phyloP scores from a whole-genome alignment of 768 basidiomycete species.

The Galerina sulciceps region DNA sequence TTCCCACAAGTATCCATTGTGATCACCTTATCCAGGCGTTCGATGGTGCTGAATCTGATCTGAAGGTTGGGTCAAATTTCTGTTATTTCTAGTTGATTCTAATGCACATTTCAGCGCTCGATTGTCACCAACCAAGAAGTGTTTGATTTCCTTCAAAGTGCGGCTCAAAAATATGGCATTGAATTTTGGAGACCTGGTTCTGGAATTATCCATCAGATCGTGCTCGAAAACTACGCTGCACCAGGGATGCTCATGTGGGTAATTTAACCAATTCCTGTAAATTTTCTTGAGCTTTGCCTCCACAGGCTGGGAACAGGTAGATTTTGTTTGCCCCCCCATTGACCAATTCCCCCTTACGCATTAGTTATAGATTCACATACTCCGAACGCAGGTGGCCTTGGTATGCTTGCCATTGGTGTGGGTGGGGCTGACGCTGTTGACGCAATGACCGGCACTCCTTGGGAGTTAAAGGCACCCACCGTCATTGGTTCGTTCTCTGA shows the following conservation, averaged over 20 bases:
- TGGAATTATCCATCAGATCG: conserved; percentile 97
- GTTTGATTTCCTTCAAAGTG: conserved; percentile 95
- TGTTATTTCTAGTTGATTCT: conserved; percentile 4
- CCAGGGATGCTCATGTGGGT: conserved; percentile 88
- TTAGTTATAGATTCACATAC: conserved; percentile 83
- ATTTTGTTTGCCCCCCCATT: background rate
- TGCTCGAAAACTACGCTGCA: conserved; percentile 96
- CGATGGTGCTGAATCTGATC: conserved; percentile 85
- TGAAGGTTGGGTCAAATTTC: conserved; percentile 57
- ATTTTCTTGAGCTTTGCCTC: conserved; percentile 11
- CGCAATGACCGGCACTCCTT: conserved; percentile 96
- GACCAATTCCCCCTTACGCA: background rate
- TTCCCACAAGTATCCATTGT: conserved; percentile 93
- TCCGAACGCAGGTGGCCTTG: conserved; percentile 96
- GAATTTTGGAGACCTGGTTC: conserved; percentile 99
- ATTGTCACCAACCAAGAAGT: conserved; percentile 93
- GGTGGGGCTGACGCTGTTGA: conserved; percentile 99
- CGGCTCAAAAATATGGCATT: conserved; percentile 89
- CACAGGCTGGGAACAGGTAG: conserved; percentile 81
- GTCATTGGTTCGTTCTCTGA: conserved; percentile 59
- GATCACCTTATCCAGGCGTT: conserved; percentile 96
- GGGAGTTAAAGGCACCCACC: conserved; percentile 94
- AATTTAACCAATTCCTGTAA: background rate
- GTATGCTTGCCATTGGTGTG: conserved; percentile 97
- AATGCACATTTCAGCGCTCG: conserved; percentile 57